These are phyloP conservation scores for Albophoma yamanashiensis DNA, from an alignment of 2,329 filamentous ascomycete species.

Conservation along the genomic window DNA sequence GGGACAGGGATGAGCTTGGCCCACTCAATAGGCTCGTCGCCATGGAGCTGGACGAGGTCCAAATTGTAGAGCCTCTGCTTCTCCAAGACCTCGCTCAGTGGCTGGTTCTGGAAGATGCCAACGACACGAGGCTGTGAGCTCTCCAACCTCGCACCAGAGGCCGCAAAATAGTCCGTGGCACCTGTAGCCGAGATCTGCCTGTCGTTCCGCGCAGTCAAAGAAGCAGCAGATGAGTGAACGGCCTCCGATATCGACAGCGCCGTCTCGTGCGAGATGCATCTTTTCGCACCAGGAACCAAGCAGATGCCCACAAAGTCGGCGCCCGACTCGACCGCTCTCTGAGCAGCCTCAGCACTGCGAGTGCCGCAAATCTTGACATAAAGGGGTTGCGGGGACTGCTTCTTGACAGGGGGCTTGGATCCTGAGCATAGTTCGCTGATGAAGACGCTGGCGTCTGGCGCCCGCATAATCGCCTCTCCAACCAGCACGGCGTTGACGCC, in stretches of 20 bases:
- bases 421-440: constrained; percentile 73
- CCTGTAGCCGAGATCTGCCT: constrained; percentile 14
- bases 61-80: constrained; percentile 67
- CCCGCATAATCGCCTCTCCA: constrained; percentile 91
- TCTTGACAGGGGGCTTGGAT: constrained; percentile 22
- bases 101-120: constrained; percentile 89
- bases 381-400: constrained; percentile 32
- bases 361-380: constrained; percentile 96
- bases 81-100: constrained; percentile 69
- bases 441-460: constrained; percentile 70
- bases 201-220: constrained; percentile 20
- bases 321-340: constrained; percentile 70
- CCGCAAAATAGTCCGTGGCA: constrained; percentile 62
- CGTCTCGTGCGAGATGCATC: constrained; percentile 68
- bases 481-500: constrained; percentile 90
- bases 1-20: constrained; percentile 80
- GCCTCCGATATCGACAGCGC: constrained; percentile 71
- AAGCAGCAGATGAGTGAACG: constrained; percentile 57
- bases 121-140: constrained; percentile 64
- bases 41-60: constrained; percentile 89
- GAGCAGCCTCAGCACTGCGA: constrained; percentile 68
- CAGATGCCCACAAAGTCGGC: constrained; percentile 93
- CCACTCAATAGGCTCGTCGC: constrained; percentile 88
- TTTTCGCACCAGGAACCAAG: constrained; percentile 68
- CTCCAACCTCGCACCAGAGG: constrained; percentile 35